Evolutionary conservation across 73 alveolate genomes (phyloP).

Genomic region (Symbiodinium pilosum): DNA sequence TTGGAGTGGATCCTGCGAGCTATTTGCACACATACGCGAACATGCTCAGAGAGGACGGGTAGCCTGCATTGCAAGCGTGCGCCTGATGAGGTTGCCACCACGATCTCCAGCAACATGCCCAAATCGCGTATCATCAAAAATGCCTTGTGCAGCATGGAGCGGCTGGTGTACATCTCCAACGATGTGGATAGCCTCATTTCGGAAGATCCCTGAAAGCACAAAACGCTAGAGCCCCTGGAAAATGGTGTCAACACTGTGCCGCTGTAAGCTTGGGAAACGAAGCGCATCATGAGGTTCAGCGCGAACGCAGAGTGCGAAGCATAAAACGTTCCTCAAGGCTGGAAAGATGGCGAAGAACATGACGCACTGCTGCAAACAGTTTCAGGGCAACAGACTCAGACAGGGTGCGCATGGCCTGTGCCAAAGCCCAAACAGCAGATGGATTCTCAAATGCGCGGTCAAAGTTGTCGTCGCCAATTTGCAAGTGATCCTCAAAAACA

Average conservation of each 20-base stretch:
- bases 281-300: constrained; percentile 64
- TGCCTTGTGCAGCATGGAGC: constrained; percentile 38
- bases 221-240: too few relatives aligned
- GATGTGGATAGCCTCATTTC: constrained; percentile 56
- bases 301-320: constrained; percentile 40
- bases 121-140: constrained; percentile 46
- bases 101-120: constrained; percentile 42
- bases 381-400: neutral
- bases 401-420: constrained; percentile 57
- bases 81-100: constrained; percentile 74
- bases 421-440: constrained; percentile 66
- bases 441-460: constrained; percentile 2
- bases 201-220: too few relatives aligned
- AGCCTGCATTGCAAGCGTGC: neutral
- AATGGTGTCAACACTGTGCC: too few relatives aligned
- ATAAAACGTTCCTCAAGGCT: constrained; percentile 18
- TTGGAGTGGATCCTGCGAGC: constrained; percentile 25
- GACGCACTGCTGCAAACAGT: neutral
- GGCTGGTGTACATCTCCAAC: constrained; percentile 72
- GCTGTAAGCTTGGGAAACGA: constrained; percentile 3
- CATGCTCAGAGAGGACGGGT: neutral
- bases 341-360: too few relatives aligned
- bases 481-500: constrained; percentile 23
- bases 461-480: neutral
- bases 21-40: neutral